Evolutionary conservation across 2,329 filamentous ascomycete genomes (phyloP), one percentile per base, ranked within the genome.

Genomic region (Plenodomus biglobosus): DNA sequence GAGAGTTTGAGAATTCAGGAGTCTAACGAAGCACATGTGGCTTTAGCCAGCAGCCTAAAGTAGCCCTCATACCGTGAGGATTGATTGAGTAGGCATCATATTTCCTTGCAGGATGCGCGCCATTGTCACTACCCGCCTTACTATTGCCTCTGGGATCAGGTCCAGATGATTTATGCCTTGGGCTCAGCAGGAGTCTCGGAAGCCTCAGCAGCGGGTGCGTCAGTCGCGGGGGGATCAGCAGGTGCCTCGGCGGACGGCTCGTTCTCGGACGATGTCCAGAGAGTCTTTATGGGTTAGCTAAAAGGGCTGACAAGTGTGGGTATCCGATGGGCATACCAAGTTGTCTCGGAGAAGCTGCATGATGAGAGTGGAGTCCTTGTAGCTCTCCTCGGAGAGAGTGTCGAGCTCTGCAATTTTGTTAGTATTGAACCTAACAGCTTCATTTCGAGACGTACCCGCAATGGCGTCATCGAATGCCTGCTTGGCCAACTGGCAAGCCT

Each of bases 291-390:
- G 41, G 11, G 40, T 40, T 24, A 46, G 44, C 50, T 13, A 53
- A 41, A 8, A 17, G 13, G 38, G 3, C 4, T 21, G 3, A 7
- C 2, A 19, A 6, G 8, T 16, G 15, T 11, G 5, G 19, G 10
- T 6, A 18, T n/a, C 6, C 16, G 3, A 19, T 30, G 11, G 44
- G 46, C 76, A 58, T 69, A 95, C 90, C 75, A 96, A 75, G 85
- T 96, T 96, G 81, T 96, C 92, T 74, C 92, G 88, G 73, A 96
- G 87, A 57, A 96, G 88, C 82, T 96, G 92, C 92, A 96, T 96
- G 80, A 96, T 96, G 69, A 96, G 86, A 58, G 92, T 96, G 39
- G 90, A 95, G 81, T 96, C 92, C 85, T 95, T 95, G 88, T 96
- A 96, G 84, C 90, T 95, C 84, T 96, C 92, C 85, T 96, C 92